Evolutionary conservation across 108 stramenopile species (phyloP).

Genomic region (Fragilariopsis cylindrus): DNA sequence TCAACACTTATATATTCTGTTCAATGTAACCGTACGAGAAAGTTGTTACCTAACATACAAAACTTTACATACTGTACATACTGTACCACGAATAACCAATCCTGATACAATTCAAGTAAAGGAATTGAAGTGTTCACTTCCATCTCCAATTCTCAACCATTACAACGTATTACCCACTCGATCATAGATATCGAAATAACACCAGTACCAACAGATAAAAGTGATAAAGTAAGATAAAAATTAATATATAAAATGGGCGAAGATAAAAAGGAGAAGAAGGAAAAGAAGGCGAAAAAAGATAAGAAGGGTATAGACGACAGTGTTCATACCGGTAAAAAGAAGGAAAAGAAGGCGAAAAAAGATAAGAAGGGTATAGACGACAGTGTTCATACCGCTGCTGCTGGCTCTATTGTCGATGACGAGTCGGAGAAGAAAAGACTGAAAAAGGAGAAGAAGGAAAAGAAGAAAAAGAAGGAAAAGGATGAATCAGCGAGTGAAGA

Average conservation of each 20-base stretch:
- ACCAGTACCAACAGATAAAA: neutral
- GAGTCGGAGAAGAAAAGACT: conserved; percentile 3
- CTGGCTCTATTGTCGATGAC: neutral
- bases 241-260: neutral
- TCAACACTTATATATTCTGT: too few relatives aligned
- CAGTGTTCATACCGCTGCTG: conserved; percentile 9
- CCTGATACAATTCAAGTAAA: too few relatives aligned
- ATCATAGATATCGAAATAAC: neutral
- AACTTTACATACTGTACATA: too few relatives aligned
- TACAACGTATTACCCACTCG: too few relatives aligned
- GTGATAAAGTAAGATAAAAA: neutral
- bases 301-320: conserved; percentile 22
- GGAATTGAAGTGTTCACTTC: too few relatives aligned
- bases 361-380: conserved; percentile 11
- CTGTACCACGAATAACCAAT: too few relatives aligned
- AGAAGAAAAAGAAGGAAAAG: conserved; percentile 30
- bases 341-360: conserved; percentile 38
- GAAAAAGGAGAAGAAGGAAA: conserved; percentile 17
- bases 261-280: conserved; percentile 11
- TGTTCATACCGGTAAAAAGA: conserved; percentile 11
- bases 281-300: conserved; percentile 13
- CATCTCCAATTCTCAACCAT: too few relatives aligned
- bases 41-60: too few relatives aligned
- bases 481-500: conserved; percentile 14
- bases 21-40: too few relatives aligned